These are phyloP conservation scores for Fusarium decemcellulare DNA, from an alignment of 2,329 filamentous ascomycete species.

Conservation along the genomic window DNA sequence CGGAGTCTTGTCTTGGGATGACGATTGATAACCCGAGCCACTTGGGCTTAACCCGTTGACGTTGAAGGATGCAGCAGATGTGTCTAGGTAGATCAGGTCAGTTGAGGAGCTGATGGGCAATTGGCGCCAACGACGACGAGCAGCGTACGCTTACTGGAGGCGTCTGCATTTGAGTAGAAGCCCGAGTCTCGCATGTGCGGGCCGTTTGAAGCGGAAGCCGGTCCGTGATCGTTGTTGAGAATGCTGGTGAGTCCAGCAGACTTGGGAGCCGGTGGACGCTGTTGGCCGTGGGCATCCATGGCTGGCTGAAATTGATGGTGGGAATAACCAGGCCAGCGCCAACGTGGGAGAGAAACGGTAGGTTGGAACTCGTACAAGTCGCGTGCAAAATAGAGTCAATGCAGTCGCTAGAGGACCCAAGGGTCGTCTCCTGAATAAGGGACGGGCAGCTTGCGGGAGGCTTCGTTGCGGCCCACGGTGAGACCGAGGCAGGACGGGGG, in stretches of 20 bases:
- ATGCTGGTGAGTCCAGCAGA: constrained; percentile 56
- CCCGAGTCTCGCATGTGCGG: constrained; percentile 58
- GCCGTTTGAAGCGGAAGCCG: constrained; percentile 43
- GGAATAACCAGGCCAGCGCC: constrained; percentile 20
- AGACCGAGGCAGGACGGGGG: constrained; percentile 12
- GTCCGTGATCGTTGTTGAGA: constrained; percentile 54
- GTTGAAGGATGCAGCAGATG: constrained; percentile 57
- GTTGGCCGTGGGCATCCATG: constrained; percentile 49
- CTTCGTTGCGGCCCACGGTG: constrained; percentile 20
- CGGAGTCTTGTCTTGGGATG: constrained; percentile 72
- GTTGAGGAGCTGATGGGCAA: constrained; percentile 21
- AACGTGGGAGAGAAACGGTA: constrained; percentile 1
- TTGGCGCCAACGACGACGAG: constrained; percentile 32
- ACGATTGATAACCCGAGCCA: constrained; percentile 64
- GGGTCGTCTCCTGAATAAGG: constrained; percentile 22
- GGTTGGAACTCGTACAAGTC: constrained; percentile 9
- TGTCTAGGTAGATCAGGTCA: constrained; percentile 49
- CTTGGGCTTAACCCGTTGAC: constrained; percentile 57
- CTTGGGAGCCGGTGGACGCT: constrained; percentile 50
- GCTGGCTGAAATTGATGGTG: constrained; percentile 23
- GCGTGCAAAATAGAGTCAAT: constrained; percentile 21
- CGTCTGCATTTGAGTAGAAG: constrained; percentile 60
- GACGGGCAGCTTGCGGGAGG: neutral
- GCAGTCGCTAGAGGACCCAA: constrained; percentile 15
- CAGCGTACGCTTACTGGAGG: constrained; percentile 59